phyloP scores from a whole-genome alignment of 768 basidiomycete species.

The Leccinum aurantiacum region DNA sequence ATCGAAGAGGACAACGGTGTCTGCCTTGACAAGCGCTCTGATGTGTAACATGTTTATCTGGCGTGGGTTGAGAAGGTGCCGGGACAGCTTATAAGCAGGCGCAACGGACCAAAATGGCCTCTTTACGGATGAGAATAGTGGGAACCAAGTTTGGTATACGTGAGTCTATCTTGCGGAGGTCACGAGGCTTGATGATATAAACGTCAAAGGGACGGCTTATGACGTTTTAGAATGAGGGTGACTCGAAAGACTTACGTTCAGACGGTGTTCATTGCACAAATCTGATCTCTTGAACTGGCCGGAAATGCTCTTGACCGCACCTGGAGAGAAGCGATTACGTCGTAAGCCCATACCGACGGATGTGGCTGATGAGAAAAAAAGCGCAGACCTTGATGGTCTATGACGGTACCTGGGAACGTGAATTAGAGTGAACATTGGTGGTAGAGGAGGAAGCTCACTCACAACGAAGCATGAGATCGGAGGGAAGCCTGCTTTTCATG shows the following conservation, averaged over 20 bases:
- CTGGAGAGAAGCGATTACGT: slow-evolving; percentile 43
- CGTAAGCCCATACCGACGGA: slow-evolving; percentile 10
- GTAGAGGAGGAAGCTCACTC: slow-evolving; percentile 36
- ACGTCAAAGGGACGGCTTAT: slow-evolving; percentile 25
- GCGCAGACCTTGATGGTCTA: slow-evolving; percentile 77
- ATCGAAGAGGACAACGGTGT: slow-evolving; percentile 52
- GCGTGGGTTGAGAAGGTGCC: slow-evolving; percentile 13
- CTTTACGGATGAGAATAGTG: slow-evolving; percentile 85
- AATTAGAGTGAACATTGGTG: slow-evolving; percentile 15
- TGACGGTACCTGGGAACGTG: slow-evolving; percentile 66
- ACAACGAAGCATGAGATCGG: slow-evolving; percentile 92
- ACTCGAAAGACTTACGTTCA: slow-evolving; percentile 68
- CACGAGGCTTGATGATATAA: slow-evolving; percentile 67
- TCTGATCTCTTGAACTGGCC: slow-evolving; percentile 91
- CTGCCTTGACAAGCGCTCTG: slow-evolving; percentile 90
- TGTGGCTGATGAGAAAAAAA: slow-evolving; percentile 18
- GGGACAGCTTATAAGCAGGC: background rate
- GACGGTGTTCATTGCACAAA: slow-evolving; percentile 79
- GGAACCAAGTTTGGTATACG: slow-evolving; percentile 92
- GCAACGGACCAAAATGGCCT: slow-evolving; percentile 78
- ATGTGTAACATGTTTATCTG: slow-evolving; percentile 95
- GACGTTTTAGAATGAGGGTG: slow-evolving; percentile 14
- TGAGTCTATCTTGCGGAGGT: slow-evolving; percentile 95
- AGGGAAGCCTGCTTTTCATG: slow-evolving; percentile 83
- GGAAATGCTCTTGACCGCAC: slow-evolving; percentile 83